These are phyloP conservation scores for Fusarium hostae DNA, from an alignment of 2,329 filamentous ascomycete species.

Conservation along the genomic window DNA sequence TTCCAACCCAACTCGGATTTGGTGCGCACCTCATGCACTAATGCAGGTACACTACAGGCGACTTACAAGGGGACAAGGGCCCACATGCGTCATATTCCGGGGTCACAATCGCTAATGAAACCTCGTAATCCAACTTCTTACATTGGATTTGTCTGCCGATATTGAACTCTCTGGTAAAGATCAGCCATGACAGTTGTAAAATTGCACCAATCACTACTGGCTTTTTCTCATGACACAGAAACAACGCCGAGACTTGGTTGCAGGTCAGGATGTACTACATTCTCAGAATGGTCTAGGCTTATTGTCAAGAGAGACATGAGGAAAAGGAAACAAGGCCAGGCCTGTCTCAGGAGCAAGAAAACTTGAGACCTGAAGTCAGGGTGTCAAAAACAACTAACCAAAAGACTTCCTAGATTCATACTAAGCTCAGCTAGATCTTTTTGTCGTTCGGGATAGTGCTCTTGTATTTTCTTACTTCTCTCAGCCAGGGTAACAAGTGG, in stretches of 20 bases:
- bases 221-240: not conserved
- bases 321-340: constrained; percentile 8
- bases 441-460: not conserved
- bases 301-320: constrained; percentile 3
- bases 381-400: not conserved
- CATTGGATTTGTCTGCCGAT: constrained; percentile 11
- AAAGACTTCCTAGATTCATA: not conserved
- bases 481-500: not conserved
- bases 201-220: not conserved
- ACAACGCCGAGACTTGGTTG: not conserved
- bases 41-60: constrained; percentile 27
- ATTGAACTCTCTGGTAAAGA: not conserved
- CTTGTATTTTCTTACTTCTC: not conserved
- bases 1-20: constrained; percentile 6
- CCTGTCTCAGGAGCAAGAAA: not conserved
- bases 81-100: constrained; percentile 28
- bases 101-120: constrained; percentile 29
- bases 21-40: constrained; percentile 4
- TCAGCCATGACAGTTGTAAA: not conserved
- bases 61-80: not conserved
- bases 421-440: not conserved
- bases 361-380: not conserved
- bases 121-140: constrained; percentile 3
- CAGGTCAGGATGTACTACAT: not conserved
- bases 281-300: not conserved